Evolutionary conservation across 352 stramenopile species (phyloP).

Genomic region (Blastocystis hominis): DNA sequence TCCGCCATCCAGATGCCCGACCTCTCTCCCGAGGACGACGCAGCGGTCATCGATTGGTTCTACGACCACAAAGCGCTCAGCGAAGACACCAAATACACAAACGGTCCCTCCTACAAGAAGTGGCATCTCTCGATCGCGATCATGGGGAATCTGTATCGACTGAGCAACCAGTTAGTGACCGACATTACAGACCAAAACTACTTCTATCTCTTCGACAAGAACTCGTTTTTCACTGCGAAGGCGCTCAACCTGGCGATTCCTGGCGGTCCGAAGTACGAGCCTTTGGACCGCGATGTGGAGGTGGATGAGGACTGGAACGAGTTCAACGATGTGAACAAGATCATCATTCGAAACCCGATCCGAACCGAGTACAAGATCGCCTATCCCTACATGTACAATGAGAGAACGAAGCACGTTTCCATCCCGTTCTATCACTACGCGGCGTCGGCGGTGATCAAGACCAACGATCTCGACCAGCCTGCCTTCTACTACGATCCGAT

Average conservation of each 20-base stretch:
- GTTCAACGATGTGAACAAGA: slow-evolving; percentile 99
- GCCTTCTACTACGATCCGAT: slow-evolving; percentile 91
- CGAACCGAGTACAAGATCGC: slow-evolving; percentile 96
- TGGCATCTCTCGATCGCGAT: slow-evolving; percentile 91
- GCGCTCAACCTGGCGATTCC: slow-evolving; percentile 97
- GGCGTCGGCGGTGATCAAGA: slow-evolving; percentile 88
- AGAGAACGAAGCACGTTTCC: slow-evolving; percentile 82
- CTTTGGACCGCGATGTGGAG: slow-evolving; percentile 87
- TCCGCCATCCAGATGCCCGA: slow-evolving; percentile 78
- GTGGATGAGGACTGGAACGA: slow-evolving; percentile 99
- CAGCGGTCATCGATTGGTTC: slow-evolving; percentile 88
- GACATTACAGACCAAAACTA: slow-evolving; percentile 90
- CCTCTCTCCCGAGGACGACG: slow-evolving; percentile 83
- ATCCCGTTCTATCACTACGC: slow-evolving; percentile 89
- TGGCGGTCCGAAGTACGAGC: slow-evolving; percentile 96
- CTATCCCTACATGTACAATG: slow-evolving; percentile 98
- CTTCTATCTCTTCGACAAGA: slow-evolving; percentile 83
- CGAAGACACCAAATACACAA: slow-evolving; percentile 80
- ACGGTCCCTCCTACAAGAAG: slow-evolving; percentile 88
- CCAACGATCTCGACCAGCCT: slow-evolving; percentile 81
- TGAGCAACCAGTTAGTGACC: slow-evolving; percentile 88
- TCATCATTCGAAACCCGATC: slow-evolving; percentile 97
- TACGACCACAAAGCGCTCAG: slow-evolving; percentile 88
- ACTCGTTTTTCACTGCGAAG: slow-evolving; percentile 97
- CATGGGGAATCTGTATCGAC: slow-evolving; percentile 90